Percentiles rank a stretch among this genome's conserved stretches.
phyloP scores from a whole-genome alignment of 1,284 basidiomycete genomes.

The Chondrostereum purpureum region DNA sequence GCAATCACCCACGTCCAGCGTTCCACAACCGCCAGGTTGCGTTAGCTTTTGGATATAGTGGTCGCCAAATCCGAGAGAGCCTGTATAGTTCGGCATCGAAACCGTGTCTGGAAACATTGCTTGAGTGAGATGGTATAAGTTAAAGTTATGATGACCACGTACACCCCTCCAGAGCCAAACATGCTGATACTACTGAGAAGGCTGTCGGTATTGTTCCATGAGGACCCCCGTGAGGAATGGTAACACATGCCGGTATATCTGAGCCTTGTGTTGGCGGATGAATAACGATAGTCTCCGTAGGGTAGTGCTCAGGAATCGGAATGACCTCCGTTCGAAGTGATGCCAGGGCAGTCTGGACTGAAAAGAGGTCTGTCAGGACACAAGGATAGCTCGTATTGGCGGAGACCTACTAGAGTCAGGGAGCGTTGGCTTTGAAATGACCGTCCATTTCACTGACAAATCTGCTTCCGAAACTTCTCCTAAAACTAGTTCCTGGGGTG shows the following conservation, averaged over 20 bases:
- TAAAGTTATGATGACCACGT: no score
- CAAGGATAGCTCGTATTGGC: no score
- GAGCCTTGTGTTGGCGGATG: conserved; percentile 16
- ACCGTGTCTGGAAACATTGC: conserved; percentile 39
- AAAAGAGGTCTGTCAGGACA: no score
- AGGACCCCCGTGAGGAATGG: conserved; percentile 65
- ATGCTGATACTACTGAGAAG: conserved; percentile 37
- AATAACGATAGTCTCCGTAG: conserved; percentile 50
- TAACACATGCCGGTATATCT: conserved; percentile 37
- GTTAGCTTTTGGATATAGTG: conserved; percentile 27
- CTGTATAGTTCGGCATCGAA: conserved; percentile 64
- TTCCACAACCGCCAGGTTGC: conserved; percentile 58
- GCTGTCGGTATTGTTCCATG: conserved; percentile 44
- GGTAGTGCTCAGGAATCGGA: conserved; percentile 39
- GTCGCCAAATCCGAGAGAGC: conserved; percentile 58
- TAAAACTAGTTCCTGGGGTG: conserved; percentile 46
- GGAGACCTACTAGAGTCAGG: conserved; percentile 29
- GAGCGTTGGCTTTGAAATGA: conserved; percentile 36
- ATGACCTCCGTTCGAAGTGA: conserved; percentile 35
- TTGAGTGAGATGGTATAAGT: background rate
- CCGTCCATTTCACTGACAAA: conserved; percentile 30
- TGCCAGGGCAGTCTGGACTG: conserved; percentile 37
- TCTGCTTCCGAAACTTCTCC: conserved; percentile 28
- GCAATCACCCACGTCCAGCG: conserved; percentile 63
- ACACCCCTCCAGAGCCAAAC: conserved; percentile 59